Conservation (phyloP, 2,329 filamentous ascomycete species). For the Hymenoscyphus occultus region DNA sequence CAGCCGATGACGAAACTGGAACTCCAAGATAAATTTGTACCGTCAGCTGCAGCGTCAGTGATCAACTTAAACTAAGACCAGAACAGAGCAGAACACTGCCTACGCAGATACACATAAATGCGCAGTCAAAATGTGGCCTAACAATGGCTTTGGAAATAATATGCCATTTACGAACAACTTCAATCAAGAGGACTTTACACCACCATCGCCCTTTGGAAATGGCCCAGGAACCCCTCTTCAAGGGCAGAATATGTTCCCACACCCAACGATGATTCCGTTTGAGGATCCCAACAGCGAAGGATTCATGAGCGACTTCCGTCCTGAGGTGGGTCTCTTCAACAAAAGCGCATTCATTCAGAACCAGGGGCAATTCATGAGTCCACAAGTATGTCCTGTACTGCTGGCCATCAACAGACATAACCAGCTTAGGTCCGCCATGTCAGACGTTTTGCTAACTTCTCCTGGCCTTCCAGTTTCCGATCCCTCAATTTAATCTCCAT, state of each 20-base stretch:
- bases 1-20: conserved; percentile 1
- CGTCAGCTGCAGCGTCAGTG: background rate
- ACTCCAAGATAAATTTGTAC: background rate
- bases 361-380: conserved; percentile 19
- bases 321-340: conserved; percentile 28
- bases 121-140: conserved; percentile 30
- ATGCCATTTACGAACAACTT: conserved; percentile 25
- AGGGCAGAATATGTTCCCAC: conserved; percentile 25
- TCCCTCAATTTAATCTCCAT: conserved; percentile 22
- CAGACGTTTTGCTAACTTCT: conserved; percentile 19
- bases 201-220: conserved; percentile 17
- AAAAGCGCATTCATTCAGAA: conserved; percentile 28
- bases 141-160: conserved; percentile 31
- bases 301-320: conserved; percentile 22
- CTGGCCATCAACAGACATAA: background rate
- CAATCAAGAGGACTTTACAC: conserved; percentile 28
- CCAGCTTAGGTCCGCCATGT: background rate
- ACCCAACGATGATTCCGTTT: conserved; percentile 21
- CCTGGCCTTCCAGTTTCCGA: conserved; percentile 25
- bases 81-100: background rate
- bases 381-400: conserved; percentile 27
- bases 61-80: background rate
- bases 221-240: conserved; percentile 8
- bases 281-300: conserved; percentile 21
- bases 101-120: background rate